Conservation (phyloP, 805 yeast genomes). For the Starmerella powellii region DNA sequence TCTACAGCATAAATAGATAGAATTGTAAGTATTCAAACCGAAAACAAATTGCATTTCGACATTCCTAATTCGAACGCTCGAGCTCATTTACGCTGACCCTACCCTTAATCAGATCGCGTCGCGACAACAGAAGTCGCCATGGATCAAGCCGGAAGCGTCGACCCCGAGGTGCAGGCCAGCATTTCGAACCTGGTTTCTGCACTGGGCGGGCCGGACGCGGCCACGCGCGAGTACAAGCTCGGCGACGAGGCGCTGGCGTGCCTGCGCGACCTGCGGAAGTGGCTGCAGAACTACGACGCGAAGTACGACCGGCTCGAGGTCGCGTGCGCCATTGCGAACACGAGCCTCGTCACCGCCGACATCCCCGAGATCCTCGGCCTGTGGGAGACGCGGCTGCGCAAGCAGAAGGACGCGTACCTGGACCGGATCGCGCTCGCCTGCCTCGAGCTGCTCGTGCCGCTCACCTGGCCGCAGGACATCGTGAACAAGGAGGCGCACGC, state of each 20-base stretch:
- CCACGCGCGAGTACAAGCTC: conserved; percentile 49
- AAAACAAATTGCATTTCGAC: too few relatives aligned
- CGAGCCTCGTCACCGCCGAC: conserved; percentile 61
- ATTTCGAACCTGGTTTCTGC: conserved; percentile 76
- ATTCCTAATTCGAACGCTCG: too few relatives aligned
- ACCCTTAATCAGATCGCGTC: conserved; percentile 9
- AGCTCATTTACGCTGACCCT: too few relatives aligned
- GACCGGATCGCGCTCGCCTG: conserved; percentile 60
- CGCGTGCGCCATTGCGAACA: conserved; percentile 75
- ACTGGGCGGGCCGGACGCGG: conserved; percentile 76
- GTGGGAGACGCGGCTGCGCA: conserved; percentile 42
- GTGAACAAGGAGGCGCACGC: conserved; percentile 39
- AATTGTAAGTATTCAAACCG: too few relatives aligned
- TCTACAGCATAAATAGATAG: too few relatives aligned
- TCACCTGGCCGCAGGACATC: conserved; percentile 78
- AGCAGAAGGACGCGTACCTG: conserved; percentile 26
- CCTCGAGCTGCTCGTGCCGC: conserved; percentile 65
- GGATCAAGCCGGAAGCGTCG: conserved; percentile 19
- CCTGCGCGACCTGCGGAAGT: conserved; percentile 71
- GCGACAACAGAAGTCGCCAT: too few relatives aligned
- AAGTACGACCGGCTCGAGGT: conserved; percentile 59
- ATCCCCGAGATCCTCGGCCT: conserved; percentile 59
- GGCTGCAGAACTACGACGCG: conserved; percentile 80
- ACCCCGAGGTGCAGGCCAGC: conserved; percentile 41
- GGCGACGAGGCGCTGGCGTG: conserved; percentile 86